Percentiles rank a stretch among this genome's conserved stretches.
phyloP scores from a whole-genome alignment of 352 stramenopile species.

The Stephanocyclus meneghinianus region DNA sequence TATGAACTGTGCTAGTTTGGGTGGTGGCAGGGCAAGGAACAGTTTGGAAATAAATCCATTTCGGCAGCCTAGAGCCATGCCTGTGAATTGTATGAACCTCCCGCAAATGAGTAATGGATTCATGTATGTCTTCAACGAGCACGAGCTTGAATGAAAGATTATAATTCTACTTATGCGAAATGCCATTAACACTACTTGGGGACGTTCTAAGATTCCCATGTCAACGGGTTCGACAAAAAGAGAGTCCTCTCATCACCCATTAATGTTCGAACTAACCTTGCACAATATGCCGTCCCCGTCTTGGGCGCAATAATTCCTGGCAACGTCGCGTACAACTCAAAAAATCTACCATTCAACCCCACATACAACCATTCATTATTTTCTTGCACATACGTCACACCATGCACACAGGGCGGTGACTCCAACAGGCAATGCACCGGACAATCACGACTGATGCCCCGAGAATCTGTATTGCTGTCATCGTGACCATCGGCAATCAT shows the following conservation, averaged over 20 bases:
- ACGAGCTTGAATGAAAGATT: slow-evolving; percentile 59
- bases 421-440: slow-evolving; percentile 60
- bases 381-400: slow-evolving; percentile 65
- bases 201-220: slow-evolving; percentile 53
- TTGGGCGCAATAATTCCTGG: slow-evolving; percentile 51
- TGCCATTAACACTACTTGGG: not conserved
- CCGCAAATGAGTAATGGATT: slow-evolving; percentile 83
- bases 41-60: slow-evolving; percentile 78
- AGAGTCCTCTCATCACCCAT: slow-evolving; percentile 61
- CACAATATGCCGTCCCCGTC: slow-evolving; percentile 56
- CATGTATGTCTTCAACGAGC: slow-evolving; percentile 80
- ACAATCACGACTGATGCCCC: slow-evolving; percentile 50
- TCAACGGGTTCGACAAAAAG: slow-evolving; percentile 68
- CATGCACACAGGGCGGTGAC: slow-evolving; percentile 63
- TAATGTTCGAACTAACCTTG: slow-evolving; percentile 60
- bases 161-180: not conserved
- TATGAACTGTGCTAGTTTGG: slow-evolving; percentile 75
- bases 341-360: slow-evolving; percentile 69
- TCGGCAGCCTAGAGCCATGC: slow-evolving; percentile 75
- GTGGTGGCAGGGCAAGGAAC: slow-evolving; percentile 54
- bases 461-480: slow-evolving; percentile 20
- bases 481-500: slow-evolving; percentile 49
- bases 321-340: slow-evolving; percentile 69
- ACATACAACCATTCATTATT: slow-evolving; percentile 64
- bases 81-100: slow-evolving; percentile 82